Evolutionary conservation across 228 moss, liverwort and hornwort species (phyloP), one percentile per base, ranked within the genome.

Genomic region (Sphagnum fallax): DNA sequence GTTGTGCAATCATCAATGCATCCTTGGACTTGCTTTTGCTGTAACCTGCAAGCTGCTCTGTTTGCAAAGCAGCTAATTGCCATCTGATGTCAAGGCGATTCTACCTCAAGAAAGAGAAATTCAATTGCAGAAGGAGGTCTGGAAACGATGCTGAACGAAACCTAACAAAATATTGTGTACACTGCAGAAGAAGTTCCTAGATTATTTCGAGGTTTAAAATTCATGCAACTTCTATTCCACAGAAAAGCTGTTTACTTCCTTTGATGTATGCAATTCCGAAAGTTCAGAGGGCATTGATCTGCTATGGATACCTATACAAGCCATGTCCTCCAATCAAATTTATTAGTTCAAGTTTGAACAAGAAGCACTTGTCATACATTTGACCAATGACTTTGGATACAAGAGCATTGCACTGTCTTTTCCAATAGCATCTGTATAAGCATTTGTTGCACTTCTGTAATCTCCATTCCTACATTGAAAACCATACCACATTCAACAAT

Each of bases 361-460:
- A 32, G 32, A 32, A 32, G 32, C 32, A 32, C 32, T 32, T 32
- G 2, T 32, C 2, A 32, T 32, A 32, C 32, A 32, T 32, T 32
- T 32, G 32, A 32, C 32, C 32, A 32, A 32, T 2, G 32, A 32
- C 32, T 32, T 32, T 32, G 77, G 90, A 90, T 90, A 90, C 87
- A 73, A 78, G 55, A 95, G 59, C 70, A 95, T 79, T 4, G 83
- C 87, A 5, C 89, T 74, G 64, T 95, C 89, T 62, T 77, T 83
- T 4, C 71, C 79, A 5, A 92, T 72, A 12, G 90, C 92, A 79
- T 89, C 80, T 1, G 92, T 87, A 60, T 95, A 95, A 0, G 95
- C 95, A 72, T 95, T 88, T 61, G 81, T 52, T 68, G 95, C 92
- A 85, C 95, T 90, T 10, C 72, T 80, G 63, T 87, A 92, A 74